These are phyloP conservation scores for Kwoniella newhampshirensis DNA, from an alignment of 768 basidiomycete species.

Conservation along the genomic window DNA sequence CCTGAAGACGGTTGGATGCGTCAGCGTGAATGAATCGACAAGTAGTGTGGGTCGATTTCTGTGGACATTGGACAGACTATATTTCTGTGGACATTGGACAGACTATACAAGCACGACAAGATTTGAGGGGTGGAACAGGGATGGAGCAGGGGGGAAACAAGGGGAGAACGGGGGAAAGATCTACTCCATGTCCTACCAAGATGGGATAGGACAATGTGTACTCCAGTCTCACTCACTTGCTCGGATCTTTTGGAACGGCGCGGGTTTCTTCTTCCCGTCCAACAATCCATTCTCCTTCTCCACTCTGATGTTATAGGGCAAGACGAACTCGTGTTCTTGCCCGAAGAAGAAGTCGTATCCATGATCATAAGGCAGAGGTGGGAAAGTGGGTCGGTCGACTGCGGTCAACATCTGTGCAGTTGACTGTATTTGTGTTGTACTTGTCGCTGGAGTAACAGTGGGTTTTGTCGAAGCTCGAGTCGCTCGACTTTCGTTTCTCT, in stretches of 20 bases:
- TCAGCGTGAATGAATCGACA: too few relatives aligned
- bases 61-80: too few relatives aligned
- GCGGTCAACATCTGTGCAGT: neutral
- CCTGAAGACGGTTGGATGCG: constrained; percentile 18
- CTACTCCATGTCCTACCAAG: neutral
- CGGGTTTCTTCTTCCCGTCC: constrained; percentile 41
- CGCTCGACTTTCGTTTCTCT: too few relatives aligned
- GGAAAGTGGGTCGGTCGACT: constrained; percentile 24
- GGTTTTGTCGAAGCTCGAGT: too few relatives aligned
- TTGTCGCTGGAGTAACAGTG: too few relatives aligned
- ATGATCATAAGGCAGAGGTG: constrained; percentile 44
- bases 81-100: too few relatives aligned
- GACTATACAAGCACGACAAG: too few relatives aligned
- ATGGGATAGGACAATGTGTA: neutral
- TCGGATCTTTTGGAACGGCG: constrained; percentile 31
- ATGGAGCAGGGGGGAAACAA: too few relatives aligned
- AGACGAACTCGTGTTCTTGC: constrained; percentile 37
- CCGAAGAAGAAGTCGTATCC: constrained; percentile 38
- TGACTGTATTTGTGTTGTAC: too few relatives aligned
- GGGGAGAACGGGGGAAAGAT: too few relatives aligned
- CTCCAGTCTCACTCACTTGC: constrained; percentile 42
- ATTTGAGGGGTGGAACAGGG: too few relatives aligned
- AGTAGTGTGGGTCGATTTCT: too few relatives aligned
- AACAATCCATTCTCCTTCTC: constrained; percentile 40
- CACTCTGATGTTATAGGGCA: constrained; percentile 46